Evolutionary conservation across 78 protist genomes (phyloP), one percentile per base, ranked within the genome.

Genomic region (Guillardia theta): DNA sequence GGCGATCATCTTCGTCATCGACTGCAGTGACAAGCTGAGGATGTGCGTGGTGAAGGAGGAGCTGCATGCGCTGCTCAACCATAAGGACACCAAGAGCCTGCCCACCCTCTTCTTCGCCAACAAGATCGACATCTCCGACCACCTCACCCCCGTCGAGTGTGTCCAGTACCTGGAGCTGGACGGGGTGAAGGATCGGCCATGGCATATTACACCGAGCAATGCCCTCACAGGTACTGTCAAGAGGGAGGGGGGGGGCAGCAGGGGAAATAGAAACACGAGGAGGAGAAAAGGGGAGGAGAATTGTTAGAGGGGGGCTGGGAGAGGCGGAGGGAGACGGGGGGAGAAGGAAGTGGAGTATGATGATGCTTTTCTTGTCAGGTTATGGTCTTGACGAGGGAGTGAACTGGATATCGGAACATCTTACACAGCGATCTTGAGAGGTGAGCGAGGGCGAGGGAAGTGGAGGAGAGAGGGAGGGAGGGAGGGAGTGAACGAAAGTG

Each of bases 1-100:
- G 33, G 98, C 97, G 27, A 93, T 97, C 93, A 94, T 97, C n/a
- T 97, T 97, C 39, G 98, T 97, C 48, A 93, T 97, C 54, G 98
- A 97, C 92, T 41, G 96, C 19, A 43, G 96, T 33, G 98, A 97
- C 95, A 46, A 80, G 70, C 0, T 97, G 46, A 93, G 98, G 4
- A 45, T 97, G 94, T 92, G 96, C n/a, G 97, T 96, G 10, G 98
- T 93, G 22, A 95, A 96, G 93, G 97, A 97, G 53, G 98, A 97
- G 93, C 94, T 97, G 36, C 46, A 87, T 0, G 22, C 27, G 30
- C 0, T 97, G 94, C 88, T 96, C 22, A 50, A 62, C 0, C 95
- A 94, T 62, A 64, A 12, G 37, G 87, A 76, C 9, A 76, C 87
- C 48, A 37, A 37, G 22, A 27, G 43, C 15, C n/a, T n/a, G 24